Base-by-base conservation (phyloP, 2,329 filamentous ascomycete species). In the Microsporum canis region DNA sequence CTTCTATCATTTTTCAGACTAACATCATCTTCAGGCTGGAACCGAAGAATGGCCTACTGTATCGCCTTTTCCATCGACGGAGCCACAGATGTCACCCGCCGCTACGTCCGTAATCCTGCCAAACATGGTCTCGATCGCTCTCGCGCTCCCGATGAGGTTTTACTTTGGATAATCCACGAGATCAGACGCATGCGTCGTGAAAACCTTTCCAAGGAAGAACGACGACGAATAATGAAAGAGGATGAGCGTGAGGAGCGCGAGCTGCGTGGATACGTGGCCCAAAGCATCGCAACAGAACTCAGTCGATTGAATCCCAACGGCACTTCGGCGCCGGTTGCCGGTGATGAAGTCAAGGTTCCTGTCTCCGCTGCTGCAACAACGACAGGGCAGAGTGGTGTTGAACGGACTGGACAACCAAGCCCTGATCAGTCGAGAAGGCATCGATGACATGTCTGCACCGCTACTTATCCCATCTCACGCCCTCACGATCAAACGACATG, bases 21-120 rank as follows among this genome's bases (percentile, higher is more conserved):
- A 31, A 62, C 53, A 57, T 8, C 56, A 59, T 57, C 58, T 47
- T 7, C 65, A 85, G 83, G 91, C 63, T 99, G 94, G 94, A 86
- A 88, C 67, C 94, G 94, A 79, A 95, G 94, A 78, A 89, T 97
- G 79, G 91, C 90, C 0, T 99, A 99, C 76, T 96, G 91, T 77
- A 86, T 99, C 63, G 94, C 92, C 58, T 99, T 99, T 72, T 95
- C 91, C 10, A 91, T 89, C 61, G 94, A 99, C 64, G 94, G 84
- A 60, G 83, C 82, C 63, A 83, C 81, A 68, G 84, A 87, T 69
- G 84, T 87, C 64, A 87, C 84, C n/a, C 78, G 84, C 51, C 80
- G 84, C 66, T 87, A 87, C 68, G 82, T 85, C 49, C 77, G 77
- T 60, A 76, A 74, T 63, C 78, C 80, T 23, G 66, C 70, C n/a